Evolutionary conservation across 208 protist species (phyloP).

Genomic region (Trichomonas tenax): DNA sequence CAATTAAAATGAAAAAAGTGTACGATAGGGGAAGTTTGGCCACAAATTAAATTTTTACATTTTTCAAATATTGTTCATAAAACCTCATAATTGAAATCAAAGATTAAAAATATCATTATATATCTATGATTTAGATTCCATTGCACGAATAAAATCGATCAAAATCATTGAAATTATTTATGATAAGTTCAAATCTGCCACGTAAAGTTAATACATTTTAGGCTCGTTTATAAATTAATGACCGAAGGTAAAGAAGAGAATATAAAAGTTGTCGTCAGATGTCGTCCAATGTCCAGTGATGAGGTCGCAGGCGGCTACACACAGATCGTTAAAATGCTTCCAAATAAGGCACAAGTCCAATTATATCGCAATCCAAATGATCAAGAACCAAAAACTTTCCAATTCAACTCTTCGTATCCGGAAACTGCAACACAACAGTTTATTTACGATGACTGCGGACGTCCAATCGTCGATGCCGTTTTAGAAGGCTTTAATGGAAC

Average conservation of each 20-base stretch:
- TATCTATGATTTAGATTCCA: no score
- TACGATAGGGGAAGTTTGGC: no score
- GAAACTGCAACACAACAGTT: neutral
- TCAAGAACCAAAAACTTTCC: neutral
- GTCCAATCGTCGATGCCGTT: constrained; percentile 31
- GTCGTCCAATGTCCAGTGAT: neutral
- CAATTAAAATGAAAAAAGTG: no score
- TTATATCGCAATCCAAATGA: neutral
- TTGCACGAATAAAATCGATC: no score
- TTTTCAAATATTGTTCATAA: no score
- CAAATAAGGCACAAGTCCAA: neutral
- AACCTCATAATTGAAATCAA: no score
- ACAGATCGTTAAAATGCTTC: neutral
- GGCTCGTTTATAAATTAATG: neutral
- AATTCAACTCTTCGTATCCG: neutral
- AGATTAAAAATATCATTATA: no score
- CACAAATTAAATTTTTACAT: no score
- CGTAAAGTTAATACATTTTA: no score
- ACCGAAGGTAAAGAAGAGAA: neutral
- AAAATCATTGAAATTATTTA: no score
- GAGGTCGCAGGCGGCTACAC: neutral
- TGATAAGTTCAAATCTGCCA: no score
- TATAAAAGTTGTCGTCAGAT: neutral
- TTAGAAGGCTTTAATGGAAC: constrained; percentile 42
- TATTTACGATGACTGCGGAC: neutral